Conservation (phyloP, 2,329 filamentous ascomycete genomes). For the Lecanicillium sp. region DNA sequence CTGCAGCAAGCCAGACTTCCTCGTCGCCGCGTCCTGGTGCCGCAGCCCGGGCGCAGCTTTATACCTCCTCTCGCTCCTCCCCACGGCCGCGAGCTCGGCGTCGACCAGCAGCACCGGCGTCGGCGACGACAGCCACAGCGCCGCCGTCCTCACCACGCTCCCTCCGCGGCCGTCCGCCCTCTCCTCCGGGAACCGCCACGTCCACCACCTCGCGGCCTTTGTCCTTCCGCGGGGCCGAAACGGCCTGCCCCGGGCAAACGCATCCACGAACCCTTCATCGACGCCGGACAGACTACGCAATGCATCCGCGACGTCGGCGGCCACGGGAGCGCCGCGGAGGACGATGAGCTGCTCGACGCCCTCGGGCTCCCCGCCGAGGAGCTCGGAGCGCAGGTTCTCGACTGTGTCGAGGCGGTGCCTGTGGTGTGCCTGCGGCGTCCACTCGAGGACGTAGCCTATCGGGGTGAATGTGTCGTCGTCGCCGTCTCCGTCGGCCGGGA, state of each 20-base stretch:
- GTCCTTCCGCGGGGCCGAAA: constrained; percentile 8
- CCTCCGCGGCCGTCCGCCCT: not conserved
- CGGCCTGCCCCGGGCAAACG: constrained; percentile 2
- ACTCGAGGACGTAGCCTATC: constrained; percentile 17
- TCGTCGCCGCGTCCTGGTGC: constrained; percentile 14
- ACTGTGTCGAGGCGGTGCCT: constrained; percentile 12
- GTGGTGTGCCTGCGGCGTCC: constrained; percentile 9
- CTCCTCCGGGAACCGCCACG: constrained; percentile 15
- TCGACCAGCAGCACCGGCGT: constrained; percentile 3
- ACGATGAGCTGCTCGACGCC: constrained; percentile 10
- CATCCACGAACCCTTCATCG: constrained; percentile 14
- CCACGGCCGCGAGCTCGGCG: not conserved
- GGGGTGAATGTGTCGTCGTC: constrained; percentile 9
- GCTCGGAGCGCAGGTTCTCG: constrained; percentile 15
- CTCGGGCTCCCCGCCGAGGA: constrained; percentile 4
- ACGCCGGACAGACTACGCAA: constrained; percentile 10
- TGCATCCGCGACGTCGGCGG: not conserved
- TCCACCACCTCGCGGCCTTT: constrained; percentile 10
- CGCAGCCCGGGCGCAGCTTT: constrained; percentile 5
- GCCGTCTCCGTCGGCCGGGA: constrained; percentile 3
- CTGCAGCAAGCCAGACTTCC: constrained; percentile 2
- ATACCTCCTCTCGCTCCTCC: not conserved
- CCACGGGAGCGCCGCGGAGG: not conserved
- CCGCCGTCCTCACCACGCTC: not conserved
- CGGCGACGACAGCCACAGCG: constrained; percentile 9